Percentiles rank a stretch among this genome's conserved stretches.
Conservation (phyloP, 306 rosid genomes). For the Cicer arietinum region DNA sequence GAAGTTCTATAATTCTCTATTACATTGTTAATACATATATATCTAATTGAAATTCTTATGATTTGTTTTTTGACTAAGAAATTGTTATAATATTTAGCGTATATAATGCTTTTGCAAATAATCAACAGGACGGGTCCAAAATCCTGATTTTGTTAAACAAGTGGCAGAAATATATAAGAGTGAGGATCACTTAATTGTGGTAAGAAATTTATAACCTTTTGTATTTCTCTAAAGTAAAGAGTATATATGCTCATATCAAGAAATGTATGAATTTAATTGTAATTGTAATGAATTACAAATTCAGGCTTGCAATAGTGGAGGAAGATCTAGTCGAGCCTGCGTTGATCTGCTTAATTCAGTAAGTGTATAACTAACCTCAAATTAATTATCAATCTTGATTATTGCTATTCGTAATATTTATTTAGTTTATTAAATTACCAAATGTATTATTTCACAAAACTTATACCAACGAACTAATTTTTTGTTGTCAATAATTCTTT, state of each 20-base stretch:
- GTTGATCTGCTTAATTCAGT: slow-evolving; percentile 42
- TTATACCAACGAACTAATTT: too few species aligned
- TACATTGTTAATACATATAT: too few species aligned
- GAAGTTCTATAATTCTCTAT: too few species aligned
- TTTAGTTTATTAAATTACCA: too few species aligned
- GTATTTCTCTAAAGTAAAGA: neutral
- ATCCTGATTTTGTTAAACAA: slow-evolving; percentile 46
- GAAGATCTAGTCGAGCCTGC: slow-evolving; percentile 40
- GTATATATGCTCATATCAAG: neutral
- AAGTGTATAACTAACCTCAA: slow-evolving; percentile 16
- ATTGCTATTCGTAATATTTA: neutral
- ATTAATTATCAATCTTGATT: neutral
- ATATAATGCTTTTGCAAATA: slow-evolving; percentile 8
- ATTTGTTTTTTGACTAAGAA: too few species aligned
- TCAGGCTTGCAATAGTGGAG: slow-evolving; percentile 52
- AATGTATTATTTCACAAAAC: too few species aligned
- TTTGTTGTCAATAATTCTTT: too few species aligned
- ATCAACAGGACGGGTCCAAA: slow-evolving; percentile 45
- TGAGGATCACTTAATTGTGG: slow-evolving; percentile 50
- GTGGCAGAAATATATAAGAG: slow-evolving; percentile 40
- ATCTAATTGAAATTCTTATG: too few species aligned
- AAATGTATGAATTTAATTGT: neutral
- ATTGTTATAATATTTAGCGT: too few species aligned
- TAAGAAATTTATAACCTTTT: slow-evolving; percentile 2
- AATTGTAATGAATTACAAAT: slow-evolving; percentile 27